phyloP scores from a whole-genome alignment of 2,329 filamentous ascomycete genomes.

The Aphanoascus verrucosus region DNA sequence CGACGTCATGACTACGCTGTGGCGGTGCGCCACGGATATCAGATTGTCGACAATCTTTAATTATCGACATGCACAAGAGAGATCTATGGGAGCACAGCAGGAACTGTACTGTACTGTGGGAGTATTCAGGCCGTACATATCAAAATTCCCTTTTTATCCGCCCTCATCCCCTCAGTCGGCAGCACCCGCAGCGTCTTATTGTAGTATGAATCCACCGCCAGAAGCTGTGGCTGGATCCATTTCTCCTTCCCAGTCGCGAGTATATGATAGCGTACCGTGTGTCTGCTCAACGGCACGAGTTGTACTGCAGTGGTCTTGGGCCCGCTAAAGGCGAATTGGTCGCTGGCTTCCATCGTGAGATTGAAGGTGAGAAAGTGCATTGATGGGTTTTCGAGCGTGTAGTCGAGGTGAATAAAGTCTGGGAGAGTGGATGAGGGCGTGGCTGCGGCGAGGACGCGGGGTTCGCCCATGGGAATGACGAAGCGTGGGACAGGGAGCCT shows the following conservation, averaged over 20 bases:
- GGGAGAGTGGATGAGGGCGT: conserved; percentile 26
- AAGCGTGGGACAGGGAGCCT: conserved; percentile 69
- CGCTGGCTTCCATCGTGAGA: conserved; percentile 79
- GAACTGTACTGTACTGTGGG: too few species aligned
- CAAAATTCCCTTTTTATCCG: conserved; percentile 43
- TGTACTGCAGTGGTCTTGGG: conserved; percentile 71
- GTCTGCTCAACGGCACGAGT: conserved; percentile 68
- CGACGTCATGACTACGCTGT: neutral
- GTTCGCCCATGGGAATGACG: conserved; percentile 69
- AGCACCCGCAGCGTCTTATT: conserved; percentile 78
- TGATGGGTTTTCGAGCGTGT: conserved; percentile 85
- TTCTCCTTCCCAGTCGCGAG: conserved; percentile 52
- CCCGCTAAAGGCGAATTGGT: conserved; percentile 87
- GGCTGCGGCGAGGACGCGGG: conserved; percentile 59
- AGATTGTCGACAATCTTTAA: neutral
- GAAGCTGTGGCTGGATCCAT: conserved; percentile 63
- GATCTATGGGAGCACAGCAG: too few species aligned
- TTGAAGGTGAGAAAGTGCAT: conserved; percentile 92
- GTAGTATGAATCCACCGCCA: conserved; percentile 82
- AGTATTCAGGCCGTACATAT: conserved; percentile 25
- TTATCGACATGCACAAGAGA: too few species aligned
- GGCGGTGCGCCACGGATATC: neutral
- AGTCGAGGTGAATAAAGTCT: conserved; percentile 41
- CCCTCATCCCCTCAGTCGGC: conserved; percentile 58
- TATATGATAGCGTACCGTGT: conserved; percentile 62